Evolutionary conservation across 495 filamentous ascomycete genomes (phyloP).

Genomic region (Neurospora sp.): DNA sequence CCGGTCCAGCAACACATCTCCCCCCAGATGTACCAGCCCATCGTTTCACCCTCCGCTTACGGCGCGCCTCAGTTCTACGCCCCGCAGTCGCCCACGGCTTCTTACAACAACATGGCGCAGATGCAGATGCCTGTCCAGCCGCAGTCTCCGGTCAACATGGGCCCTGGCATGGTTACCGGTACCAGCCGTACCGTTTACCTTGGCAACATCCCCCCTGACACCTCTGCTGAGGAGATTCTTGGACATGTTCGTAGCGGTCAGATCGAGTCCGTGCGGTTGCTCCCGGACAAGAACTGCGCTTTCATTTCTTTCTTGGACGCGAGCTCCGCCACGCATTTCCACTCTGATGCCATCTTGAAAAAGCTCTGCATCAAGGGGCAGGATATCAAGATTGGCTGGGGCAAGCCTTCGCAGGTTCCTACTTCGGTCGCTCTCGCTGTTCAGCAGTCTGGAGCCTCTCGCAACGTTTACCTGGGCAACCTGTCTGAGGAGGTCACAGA

Average conservation of each 20-base stretch:
- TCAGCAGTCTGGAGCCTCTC: constrained; percentile 94
- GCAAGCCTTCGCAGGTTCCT: constrained; percentile 95
- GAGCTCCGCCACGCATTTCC: constrained; percentile 95
- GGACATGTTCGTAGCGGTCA: constrained; percentile 95
- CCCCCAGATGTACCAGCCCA: constrained; percentile 63
- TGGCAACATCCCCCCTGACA: constrained; percentile 96
- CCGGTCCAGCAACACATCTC: constrained; percentile 48
- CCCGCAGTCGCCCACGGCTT: constrained; percentile 78
- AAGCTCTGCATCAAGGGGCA: constrained; percentile 96
- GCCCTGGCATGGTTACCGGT: constrained; percentile 71
- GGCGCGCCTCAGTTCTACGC: constrained; percentile 65
- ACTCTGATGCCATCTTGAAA: constrained; percentile 98
- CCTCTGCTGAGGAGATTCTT: constrained; percentile 94
- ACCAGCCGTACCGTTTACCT: constrained; percentile 95
- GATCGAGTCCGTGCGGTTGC: constrained; percentile 91
- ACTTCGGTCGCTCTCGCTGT: constrained; percentile 94
- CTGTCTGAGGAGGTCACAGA: constrained; percentile 82
- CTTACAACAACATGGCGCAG: constrained; percentile 53
- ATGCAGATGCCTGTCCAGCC: constrained; percentile 39
- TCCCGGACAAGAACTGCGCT: constrained; percentile 98
- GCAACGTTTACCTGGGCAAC: constrained; percentile 96
- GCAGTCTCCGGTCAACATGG: constrained; percentile 59
- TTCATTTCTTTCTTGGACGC: constrained; percentile 98
- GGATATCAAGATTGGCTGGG: constrained; percentile 99
- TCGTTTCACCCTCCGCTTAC: constrained; percentile 67